Evolutionary conservation across 2,329 filamentous ascomycete species (phyloP), one percentile per base, ranked within the genome.

Genomic region (Penicillium sp.): DNA sequence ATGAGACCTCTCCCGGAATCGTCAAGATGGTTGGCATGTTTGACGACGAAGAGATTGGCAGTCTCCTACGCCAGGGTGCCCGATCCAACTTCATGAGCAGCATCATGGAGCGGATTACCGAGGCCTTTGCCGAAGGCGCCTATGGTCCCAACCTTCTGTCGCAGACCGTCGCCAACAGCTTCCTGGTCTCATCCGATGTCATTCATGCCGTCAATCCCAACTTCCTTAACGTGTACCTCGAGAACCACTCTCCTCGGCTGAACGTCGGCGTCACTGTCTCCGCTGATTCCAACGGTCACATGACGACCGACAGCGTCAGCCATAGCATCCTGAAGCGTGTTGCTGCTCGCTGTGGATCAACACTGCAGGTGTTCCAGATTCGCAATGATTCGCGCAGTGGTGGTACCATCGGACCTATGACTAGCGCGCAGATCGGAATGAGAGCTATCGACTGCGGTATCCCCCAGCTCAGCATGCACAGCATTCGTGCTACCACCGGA

Each of bases 11-110:
- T 41, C 73, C 80, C 1, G 76, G 88, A n/a, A 85, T 89, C 55
- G 87, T 98, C 76, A 96, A 96, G 78, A 83, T 97, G 57, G 91
- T 95, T 38, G 92, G 90, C n/a, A 88, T 97, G 69, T 98, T 98
- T 71, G 95, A 98, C 73, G 90, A 97, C 70, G 95, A 99, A 76
- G 95, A 99, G 76, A 96, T 99, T 62, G 95, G 95, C 61, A 96
- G 90, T 28, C 83, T 92, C 8, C 86, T 97, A 53, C 90, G 94
- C 57, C 94, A 98, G 79, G 95, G 95, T 61, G 95, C 95, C 5
- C 84, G 86, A 55, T 88, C 91, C 57, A 98, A 97, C 81, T 96
- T 97, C 81, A 84, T 98, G 58, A 90, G 91, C 42, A 83, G 85
- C 39, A 85, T 89, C 25, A 85, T 98, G 59, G 91, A 96, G 78